Evolutionary conservation across 1,139 yeast genomes (phyloP), one percentile per base, ranked within the genome.

Genomic region (Suhomyces maxii): DNA sequence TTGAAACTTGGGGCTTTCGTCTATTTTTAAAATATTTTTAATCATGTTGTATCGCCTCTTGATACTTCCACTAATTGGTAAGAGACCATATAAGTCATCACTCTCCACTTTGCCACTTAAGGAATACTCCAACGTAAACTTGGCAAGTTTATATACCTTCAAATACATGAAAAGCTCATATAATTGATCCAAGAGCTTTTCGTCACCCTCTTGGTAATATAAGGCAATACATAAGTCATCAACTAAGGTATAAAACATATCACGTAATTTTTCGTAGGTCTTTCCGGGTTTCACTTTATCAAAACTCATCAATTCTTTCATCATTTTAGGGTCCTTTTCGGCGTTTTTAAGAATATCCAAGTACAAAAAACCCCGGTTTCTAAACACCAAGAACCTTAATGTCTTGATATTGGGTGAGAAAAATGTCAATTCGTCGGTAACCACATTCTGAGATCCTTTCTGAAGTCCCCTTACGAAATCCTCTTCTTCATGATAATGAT

Each of bases 361-460:
- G 51, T 83, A 79, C 35, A 89, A 72, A 52, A 89, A 76, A 0
- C 96, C 97, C 48, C 96, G 71, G 60, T 93, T 93, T 53, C 96
- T 77, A 61, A 83, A 84, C 0, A 87, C 86, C 55, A 91, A 71
- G 60, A 88, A 90, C 45, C 96, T 76, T 39, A 93, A 71, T 8
- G 84, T 77, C 55, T 84, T 84, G 30, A 89, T 78, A 8, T 85
- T 82, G 1, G 95, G 95, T 0, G 95, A 84, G 10, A 80, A 55
- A 41, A 68, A 69, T 6, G 69, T 61, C 26, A 77, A 54, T 30
- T 79, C 83, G 62, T 82, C 79, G 4, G 63, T 57, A 1, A 61
- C 54, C 7, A 59, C 53, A 44, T 64, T 66, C 39, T 59, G 56
- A 4, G 64, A 54, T 0, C 77, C 79, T 51, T 70, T 71, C 48